A percentile compares a stretch with the other conserved stretches of the same genome.
Evolutionary conservation across 805 yeast species (phyloP).

Genomic region (Wickerhamomyces hampshirensis): DNA sequence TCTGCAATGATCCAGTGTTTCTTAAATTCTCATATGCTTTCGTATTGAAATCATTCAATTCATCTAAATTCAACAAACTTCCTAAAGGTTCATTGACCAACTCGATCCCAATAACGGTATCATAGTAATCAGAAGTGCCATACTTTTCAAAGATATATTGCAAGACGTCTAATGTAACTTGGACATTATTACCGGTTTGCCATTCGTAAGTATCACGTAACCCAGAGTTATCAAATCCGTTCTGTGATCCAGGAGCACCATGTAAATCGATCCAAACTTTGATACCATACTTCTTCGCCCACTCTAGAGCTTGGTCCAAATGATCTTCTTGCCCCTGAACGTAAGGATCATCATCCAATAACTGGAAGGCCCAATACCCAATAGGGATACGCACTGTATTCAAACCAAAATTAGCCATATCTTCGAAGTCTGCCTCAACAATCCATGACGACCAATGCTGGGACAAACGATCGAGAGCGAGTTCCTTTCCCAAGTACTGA

Average conservation of each 20-base stretch:
- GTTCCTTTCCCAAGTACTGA: conserved; percentile 52
- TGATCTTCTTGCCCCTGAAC: conserved; percentile 75
- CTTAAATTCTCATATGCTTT: conserved; percentile 66
- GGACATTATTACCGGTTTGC: conserved; percentile 49
- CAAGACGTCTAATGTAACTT: conserved; percentile 53
- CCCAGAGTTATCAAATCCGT: conserved; percentile 95
- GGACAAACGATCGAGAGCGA: conserved; percentile 46
- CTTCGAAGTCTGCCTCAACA: conserved; percentile 63
- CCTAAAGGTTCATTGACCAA: conserved; percentile 89
- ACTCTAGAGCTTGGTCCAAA: conserved; percentile 69
- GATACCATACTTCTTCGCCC: conserved; percentile 61
- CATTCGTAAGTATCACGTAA: conserved; percentile 58
- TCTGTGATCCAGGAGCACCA: conserved; percentile 96
- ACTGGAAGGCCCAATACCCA: conserved; percentile 89
- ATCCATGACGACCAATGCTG: conserved; percentile 79
- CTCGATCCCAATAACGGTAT: conserved; percentile 80
- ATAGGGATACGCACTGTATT: conserved; percentile 88
- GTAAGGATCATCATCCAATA: conserved; percentile 69
- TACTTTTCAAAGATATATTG: conserved; percentile 54
- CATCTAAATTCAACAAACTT: conserved; percentile 51
- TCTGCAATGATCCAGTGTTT: conserved; percentile 44
- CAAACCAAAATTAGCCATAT: conserved; percentile 59
- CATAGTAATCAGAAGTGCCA: conserved; percentile 54
- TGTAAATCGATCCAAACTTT: conserved; percentile 91
- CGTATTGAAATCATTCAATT: conserved; percentile 53